Evolutionary conservation across 2,329 filamentous ascomycete species (phyloP).

Genomic region (Paracorniculantispora psalliotae): DNA sequence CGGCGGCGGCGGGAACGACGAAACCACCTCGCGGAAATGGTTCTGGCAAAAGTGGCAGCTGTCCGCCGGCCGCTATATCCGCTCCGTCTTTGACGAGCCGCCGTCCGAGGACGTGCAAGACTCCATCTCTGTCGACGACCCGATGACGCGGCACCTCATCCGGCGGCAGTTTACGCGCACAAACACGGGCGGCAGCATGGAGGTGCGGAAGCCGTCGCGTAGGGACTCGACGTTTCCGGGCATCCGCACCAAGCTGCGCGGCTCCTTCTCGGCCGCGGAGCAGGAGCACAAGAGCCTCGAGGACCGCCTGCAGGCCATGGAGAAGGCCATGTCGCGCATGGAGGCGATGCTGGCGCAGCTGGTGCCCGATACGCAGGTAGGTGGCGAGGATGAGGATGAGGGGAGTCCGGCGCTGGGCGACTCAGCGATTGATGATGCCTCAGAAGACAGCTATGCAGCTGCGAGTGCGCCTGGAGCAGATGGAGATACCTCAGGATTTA

Average conservation of each 20-base stretch:
- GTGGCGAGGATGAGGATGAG: constrained; percentile 24
- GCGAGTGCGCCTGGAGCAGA: neutral
- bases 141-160: constrained; percentile 54
- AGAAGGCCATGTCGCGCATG: constrained; percentile 44
- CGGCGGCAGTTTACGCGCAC: constrained; percentile 50
- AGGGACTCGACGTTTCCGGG: constrained; percentile 55
- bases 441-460: constrained; percentile 4
- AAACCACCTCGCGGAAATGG: constrained; percentile 29
- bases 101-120: constrained; percentile 57
- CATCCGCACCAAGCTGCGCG: constrained; percentile 42
- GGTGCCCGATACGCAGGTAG: constrained; percentile 22
- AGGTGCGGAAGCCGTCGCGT: constrained; percentile 33
- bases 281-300: constrained; percentile 40
- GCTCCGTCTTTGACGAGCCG: constrained; percentile 67
- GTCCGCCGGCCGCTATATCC: constrained; percentile 66
- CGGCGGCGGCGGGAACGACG: constrained; percentile 16
- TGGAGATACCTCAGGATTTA: constrained; percentile 23
- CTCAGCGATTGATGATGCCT: constrained; percentile 7
- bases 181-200: constrained; percentile 28
- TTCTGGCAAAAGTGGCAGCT: constrained; percentile 67
- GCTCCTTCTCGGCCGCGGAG: constrained; percentile 41
- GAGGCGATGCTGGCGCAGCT: constrained; percentile 42
- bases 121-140: constrained; percentile 55
- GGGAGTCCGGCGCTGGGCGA: constrained; percentile 20
- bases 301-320: constrained; percentile 43